Conservation (phyloP, 2,329 filamentous ascomycete species). For the Aspergillus brasiliensis region DNA sequence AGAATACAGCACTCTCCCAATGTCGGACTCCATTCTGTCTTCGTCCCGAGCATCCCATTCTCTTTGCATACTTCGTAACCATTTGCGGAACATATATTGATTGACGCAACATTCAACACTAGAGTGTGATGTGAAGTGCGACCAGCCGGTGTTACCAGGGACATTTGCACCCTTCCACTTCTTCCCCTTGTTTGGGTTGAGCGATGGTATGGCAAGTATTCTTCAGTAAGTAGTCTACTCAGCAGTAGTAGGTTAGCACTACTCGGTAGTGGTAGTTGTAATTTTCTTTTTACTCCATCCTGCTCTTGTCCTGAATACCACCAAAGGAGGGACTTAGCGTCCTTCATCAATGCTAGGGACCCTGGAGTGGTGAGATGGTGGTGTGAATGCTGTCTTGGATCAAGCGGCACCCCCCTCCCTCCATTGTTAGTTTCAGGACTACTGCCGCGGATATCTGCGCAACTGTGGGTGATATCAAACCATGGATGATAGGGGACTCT, state of each 20-base stretch:
- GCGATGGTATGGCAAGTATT: not conserved
- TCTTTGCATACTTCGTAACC: not conserved
- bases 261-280: not conserved
- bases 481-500: slow-evolving; percentile 9
- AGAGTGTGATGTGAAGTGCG: not conserved
- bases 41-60: not conserved
- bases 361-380: slow-evolving; percentile 5
- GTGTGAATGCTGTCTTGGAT: slow-evolving; percentile 10
- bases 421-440: slow-evolving; percentile 9
- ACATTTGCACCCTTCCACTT: not conserved
- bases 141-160: not conserved
- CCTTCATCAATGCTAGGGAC: slow-evolving; percentile 17
- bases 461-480: slow-evolving; percentile 8
- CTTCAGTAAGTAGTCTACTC: not conserved
- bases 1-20: not conserved
- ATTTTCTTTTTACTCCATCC: not conserved
- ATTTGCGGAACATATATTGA: slow-evolving; percentile 4
- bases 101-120: not conserved
- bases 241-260: not conserved
- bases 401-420: not conserved
- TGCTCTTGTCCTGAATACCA: not conserved
- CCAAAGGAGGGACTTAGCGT: slow-evolving; percentile 2
- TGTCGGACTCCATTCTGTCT: not conserved
- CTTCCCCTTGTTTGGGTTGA: not conserved
- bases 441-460: slow-evolving; percentile 10